phyloP scores from a whole-genome alignment of 257 asterid genomes.

The Gentiana straminea region DNA sequence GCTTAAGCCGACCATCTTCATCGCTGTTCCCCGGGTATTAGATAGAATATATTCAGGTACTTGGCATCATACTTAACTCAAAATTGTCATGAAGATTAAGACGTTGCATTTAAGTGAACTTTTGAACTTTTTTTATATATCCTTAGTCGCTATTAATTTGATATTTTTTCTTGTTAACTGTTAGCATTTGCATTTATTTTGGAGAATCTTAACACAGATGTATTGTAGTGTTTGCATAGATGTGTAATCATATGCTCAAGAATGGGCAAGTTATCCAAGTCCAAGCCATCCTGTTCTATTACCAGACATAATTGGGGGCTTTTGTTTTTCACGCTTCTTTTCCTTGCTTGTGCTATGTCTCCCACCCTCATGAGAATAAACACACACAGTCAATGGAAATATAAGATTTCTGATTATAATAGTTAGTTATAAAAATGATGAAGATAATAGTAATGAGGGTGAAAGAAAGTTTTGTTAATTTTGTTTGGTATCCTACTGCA shows the following conservation, averaged over 20 bases:
- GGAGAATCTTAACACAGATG: too few relatives aligned
- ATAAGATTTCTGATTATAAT: too few relatives aligned
- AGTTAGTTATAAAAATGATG: too few relatives aligned
- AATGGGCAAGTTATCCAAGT: background rate
- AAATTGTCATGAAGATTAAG: background rate
- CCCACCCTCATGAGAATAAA: too few relatives aligned
- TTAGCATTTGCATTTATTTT: too few relatives aligned
- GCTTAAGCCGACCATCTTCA: conserved; percentile 77
- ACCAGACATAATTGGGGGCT: background rate
- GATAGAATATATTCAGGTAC: conserved; percentile 81
- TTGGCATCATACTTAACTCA: background rate
- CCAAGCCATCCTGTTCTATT: too few relatives aligned
- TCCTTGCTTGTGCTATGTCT: background rate
- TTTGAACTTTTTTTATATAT: background rate
- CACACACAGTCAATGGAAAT: too few relatives aligned
- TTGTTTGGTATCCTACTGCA: background rate
- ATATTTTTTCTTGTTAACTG: too few relatives aligned
- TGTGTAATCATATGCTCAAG: too few relatives aligned
- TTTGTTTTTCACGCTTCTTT: background rate
- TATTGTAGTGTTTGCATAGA: too few relatives aligned
- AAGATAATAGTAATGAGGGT: too few relatives aligned
- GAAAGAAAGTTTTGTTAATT: too few relatives aligned
- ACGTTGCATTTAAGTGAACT: background rate
- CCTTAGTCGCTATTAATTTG: background rate
- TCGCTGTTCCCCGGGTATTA: conserved; percentile 91